phyloP scores from a whole-genome alignment of 2,329 filamentous ascomycete species.

The Colletotrichum lindemuthianum region DNA sequence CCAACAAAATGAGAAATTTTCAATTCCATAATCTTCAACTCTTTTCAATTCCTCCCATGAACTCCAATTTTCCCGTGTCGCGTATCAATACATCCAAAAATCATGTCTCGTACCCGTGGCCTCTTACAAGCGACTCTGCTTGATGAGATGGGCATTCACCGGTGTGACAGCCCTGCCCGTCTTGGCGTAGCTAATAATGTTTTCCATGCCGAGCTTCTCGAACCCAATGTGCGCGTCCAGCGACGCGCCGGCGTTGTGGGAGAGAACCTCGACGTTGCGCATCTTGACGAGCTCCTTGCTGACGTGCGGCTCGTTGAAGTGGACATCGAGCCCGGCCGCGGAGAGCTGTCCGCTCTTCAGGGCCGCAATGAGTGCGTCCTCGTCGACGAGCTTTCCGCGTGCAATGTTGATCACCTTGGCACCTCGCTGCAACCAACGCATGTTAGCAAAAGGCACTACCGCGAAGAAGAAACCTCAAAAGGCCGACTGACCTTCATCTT shows the following conservation, averaged over 20 bases:
- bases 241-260: conserved; percentile 32
- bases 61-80: conserved; percentile 16
- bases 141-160: conserved; percentile 30
- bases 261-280: conserved; percentile 31
- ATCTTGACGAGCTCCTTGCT: conserved; percentile 33
- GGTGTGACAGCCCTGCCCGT: conserved; percentile 28
- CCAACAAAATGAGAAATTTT: neutral
- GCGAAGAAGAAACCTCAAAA: too few relatives aligned
- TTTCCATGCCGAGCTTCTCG: conserved; percentile 31
- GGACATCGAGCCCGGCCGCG: conserved; percentile 75
- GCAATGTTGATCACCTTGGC: conserved; percentile 78
- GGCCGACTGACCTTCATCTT: conserved; percentile 71
- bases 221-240: conserved; percentile 31
- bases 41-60: neutral
- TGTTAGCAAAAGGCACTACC: too few relatives aligned
- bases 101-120: neutral
- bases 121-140: conserved; percentile 27
- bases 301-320: conserved; percentile 70
- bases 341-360: conserved; percentile 71
- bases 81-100: conserved; percentile 5
- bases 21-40: neutral
- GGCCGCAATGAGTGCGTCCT: conserved; percentile 74
- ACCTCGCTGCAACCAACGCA: conserved; percentile 46
- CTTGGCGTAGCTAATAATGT: conserved; percentile 23
- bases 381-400: conserved; percentile 77